phyloP scores from a whole-genome alignment of 2,329 filamentous ascomycete species.

The Ophiostoma perfectum region DNA sequence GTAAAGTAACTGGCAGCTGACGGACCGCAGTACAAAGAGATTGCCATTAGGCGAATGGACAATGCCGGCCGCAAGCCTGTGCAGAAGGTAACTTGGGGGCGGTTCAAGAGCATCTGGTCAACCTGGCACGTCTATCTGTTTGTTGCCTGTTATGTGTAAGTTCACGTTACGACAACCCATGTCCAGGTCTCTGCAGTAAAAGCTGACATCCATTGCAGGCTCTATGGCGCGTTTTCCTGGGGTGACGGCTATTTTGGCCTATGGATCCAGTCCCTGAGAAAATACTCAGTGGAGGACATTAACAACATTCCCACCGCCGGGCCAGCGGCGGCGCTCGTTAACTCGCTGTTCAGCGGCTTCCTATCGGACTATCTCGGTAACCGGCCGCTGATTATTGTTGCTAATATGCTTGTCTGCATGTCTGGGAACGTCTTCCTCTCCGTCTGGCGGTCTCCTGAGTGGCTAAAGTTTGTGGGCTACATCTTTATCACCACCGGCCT shows the following conservation, averaged over 20 bases:
- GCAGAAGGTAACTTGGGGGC: neutral
- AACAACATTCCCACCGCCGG: slow-evolving; percentile 1
- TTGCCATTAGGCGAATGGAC: neutral
- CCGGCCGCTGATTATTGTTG: neutral
- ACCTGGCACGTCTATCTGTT: slow-evolving; percentile 5
- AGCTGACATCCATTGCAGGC: neutral
- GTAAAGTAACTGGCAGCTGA: neutral
- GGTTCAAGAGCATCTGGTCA: neutral
- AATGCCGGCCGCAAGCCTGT: slow-evolving; percentile 1
- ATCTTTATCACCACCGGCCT: neutral
- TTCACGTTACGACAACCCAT: too few relatives aligned
- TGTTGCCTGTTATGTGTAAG: slow-evolving; percentile 1
- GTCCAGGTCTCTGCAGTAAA: too few relatives aligned
- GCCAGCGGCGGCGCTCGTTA: neutral
- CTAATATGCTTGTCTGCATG: neutral
- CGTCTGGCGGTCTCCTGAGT: neutral
- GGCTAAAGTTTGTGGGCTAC: neutral
- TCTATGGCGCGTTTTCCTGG: neutral
- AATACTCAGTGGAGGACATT: neutral
- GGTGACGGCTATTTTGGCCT: slow-evolving; percentile 4
- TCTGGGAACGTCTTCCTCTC: neutral
- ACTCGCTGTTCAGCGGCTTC: neutral
- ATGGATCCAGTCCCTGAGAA: neutral
- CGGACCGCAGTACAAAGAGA: neutral
- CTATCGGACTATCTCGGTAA: neutral